Conservation (phyloP, 176 grass and related monocot genomes). For the Panicum miliaceum region DNA sequence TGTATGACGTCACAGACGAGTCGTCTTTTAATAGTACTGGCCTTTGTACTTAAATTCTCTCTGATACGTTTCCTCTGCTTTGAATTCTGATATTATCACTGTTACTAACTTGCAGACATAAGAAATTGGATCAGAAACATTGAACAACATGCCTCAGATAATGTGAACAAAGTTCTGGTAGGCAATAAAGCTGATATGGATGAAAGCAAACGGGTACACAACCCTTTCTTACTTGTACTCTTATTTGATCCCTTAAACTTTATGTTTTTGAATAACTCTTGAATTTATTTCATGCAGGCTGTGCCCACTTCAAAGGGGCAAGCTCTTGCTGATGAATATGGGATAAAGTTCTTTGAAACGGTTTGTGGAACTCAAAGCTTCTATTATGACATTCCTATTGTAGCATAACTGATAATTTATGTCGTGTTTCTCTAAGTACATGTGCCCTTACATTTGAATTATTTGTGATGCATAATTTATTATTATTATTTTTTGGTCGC, state of each 20-base stretch:
- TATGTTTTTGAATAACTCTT: conserved; percentile 1
- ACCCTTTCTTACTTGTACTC: not conserved
- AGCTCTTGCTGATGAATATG: conserved; percentile 82
- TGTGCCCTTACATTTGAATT: not conserved
- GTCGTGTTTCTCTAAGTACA: not conserved
- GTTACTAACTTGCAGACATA: conserved; percentile 54
- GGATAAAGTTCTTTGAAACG: conserved; percentile 87
- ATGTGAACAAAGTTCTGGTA: conserved; percentile 64
- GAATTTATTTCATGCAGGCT: conserved; percentile 43
- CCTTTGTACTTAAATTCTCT: conserved; percentile 13
- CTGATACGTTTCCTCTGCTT: not conserved
- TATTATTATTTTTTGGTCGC: conserved; percentile 1
- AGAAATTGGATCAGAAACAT: conserved; percentile 85
- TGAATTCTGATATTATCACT: not conserved
- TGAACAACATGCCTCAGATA: conserved; percentile 65
- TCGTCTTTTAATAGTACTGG: conserved; percentile 70
- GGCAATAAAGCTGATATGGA: conserved; percentile 70
- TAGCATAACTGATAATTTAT: not conserved
- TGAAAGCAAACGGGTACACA: conserved; percentile 54
- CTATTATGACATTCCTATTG: not conserved
- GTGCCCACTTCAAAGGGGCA: conserved; percentile 80
- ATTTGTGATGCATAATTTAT: not conserved
- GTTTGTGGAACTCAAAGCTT: conserved; percentile 45
- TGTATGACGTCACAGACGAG: conserved; percentile 73
- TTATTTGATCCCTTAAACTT: not conserved